Evolutionary conservation across 2,329 filamentous ascomycete species (phyloP).

Genomic region (Aureobasidium sp.): DNA sequence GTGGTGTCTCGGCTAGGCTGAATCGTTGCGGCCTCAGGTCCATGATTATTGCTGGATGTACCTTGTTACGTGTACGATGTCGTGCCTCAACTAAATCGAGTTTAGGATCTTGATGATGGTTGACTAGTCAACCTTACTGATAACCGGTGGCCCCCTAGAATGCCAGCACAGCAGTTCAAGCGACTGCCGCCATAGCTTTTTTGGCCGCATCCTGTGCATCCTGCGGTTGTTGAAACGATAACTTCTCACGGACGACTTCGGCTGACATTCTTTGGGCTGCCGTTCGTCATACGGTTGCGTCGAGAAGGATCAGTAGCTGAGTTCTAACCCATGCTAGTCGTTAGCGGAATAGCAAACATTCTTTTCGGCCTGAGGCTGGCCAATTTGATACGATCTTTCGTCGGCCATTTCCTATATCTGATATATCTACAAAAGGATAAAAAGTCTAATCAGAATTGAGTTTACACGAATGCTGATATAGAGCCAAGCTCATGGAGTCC

Average conservation of each 20-base stretch:
- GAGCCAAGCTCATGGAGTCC: not conserved
- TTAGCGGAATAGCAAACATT: not conserved
- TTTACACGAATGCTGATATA: not conserved
- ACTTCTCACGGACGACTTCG: not conserved
- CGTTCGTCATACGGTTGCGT: not conserved
- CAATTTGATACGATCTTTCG: not conserved
- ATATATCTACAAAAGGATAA: not conserved
- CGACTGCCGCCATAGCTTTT: too few relatives aligned
- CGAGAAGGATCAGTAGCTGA: not conserved
- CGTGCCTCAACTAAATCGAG: not conserved
- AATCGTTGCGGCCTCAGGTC: not conserved
- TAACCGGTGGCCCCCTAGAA: not conserved
- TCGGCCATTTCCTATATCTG: not conserved
- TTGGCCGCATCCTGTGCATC: not conserved
- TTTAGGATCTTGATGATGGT: not conserved
- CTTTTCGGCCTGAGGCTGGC: not conserved
- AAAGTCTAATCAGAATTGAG: not conserved
- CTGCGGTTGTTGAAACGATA: constrained; percentile 1
- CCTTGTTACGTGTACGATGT: not conserved
- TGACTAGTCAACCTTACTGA: not conserved
- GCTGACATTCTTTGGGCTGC: not conserved
- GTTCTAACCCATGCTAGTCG: not conserved
- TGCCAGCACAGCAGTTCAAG: not conserved
- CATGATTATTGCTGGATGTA: not conserved
- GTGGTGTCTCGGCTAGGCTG: not conserved